Base-by-base conservation (phyloP, 2,329 filamentous ascomycete species). In the Sporothrix brasiliensis region DNA sequence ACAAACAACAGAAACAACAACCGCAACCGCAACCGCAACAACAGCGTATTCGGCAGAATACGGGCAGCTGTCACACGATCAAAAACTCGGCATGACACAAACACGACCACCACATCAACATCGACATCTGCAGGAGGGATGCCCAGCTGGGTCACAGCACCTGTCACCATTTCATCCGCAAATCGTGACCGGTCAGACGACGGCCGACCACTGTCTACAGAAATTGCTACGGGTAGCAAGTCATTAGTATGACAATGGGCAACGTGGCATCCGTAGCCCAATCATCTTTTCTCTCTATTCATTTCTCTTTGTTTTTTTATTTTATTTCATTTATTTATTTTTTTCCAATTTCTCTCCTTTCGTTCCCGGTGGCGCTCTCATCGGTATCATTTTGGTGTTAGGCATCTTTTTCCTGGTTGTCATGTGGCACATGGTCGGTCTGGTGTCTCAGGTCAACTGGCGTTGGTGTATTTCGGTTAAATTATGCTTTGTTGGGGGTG, bases 181-280 rank as follows among this genome's bases (percentile, higher is more conserved):
- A 68, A 68, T 24, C 67, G 53, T 41, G 65, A 68, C 65, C 30
- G 27, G 4, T 53, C 14, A 11, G 47, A 66, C 9, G 63, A 67
- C 63, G 39, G 47, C 27, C 47, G 63, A 19, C 41, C 63, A 21
- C 47, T 66, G 10, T 66, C 63, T 2, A 52, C 49, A 19, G 63
- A 52, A 14, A 52, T 53, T 21, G 47, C 63, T 39, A 53, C 63
- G 4, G 49, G 47, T 9, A 52, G 47, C 63, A 66, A 52, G 24
- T 66, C 63, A 16, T 50, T 66, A 16, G 19, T 66, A 52, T 66
- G 49, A 66, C 14, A n/a, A 7, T 14, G 4, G 34, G 41, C 5
- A 44, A 4, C 10, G 9, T 10, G n/a, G 24, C 24, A 11, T 52
- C 14, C 16, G 10, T 7, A 19, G 4, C 19, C 53, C 53, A 34